Percentiles rank a stretch among this genome's conserved stretches.
phyloP scores from a whole-genome alignment of 495 filamentous ascomycete genomes.

The Ascodesmis nigricans region DNA sequence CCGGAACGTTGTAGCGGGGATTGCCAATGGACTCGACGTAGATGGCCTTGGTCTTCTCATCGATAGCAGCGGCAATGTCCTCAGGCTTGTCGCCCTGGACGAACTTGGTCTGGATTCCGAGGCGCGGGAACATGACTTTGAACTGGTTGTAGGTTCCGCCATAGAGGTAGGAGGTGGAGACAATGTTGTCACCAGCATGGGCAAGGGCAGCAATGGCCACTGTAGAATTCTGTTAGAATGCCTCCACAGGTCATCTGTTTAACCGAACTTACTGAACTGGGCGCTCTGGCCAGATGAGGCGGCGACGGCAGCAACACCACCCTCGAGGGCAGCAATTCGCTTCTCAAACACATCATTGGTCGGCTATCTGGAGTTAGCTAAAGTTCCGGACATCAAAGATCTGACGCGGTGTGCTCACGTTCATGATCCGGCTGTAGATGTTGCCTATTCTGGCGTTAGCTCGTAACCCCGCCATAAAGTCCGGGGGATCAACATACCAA shows the following conservation, averaged over 20 bases:
- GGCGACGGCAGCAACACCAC: conserved; percentile 75
- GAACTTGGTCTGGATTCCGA: conserved; percentile 83
- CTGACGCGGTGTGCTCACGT: conserved; percentile 35
- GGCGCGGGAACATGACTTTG: conserved; percentile 70
- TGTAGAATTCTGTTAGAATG: neutral
- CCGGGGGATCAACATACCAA: conserved; percentile 26
- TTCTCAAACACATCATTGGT: conserved; percentile 98
- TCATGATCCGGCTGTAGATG: conserved; percentile 97
- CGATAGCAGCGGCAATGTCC: conserved; percentile 67
- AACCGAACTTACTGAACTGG: conserved; percentile 38
- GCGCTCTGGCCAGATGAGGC: conserved; percentile 80
- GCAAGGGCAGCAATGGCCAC: conserved; percentile 68
- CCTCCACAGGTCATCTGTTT: too few species aligned
- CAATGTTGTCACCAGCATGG: conserved; percentile 77
- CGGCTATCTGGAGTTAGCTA: too few species aligned
- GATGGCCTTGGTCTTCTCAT: conserved; percentile 90
- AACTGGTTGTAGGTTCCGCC: conserved; percentile 97
- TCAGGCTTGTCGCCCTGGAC: conserved; percentile 62
- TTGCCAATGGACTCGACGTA: conserved; percentile 94
- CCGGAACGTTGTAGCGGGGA: conserved; percentile 81
- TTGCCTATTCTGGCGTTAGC: conserved; percentile 31
- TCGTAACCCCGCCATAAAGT: too few species aligned
- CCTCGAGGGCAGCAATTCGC: conserved; percentile 85
- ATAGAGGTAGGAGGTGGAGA: conserved; percentile 81
- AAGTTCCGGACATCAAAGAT: neutral